Conservation (phyloP, 441 rosid genomes). For the Hura crepitans region DNA sequence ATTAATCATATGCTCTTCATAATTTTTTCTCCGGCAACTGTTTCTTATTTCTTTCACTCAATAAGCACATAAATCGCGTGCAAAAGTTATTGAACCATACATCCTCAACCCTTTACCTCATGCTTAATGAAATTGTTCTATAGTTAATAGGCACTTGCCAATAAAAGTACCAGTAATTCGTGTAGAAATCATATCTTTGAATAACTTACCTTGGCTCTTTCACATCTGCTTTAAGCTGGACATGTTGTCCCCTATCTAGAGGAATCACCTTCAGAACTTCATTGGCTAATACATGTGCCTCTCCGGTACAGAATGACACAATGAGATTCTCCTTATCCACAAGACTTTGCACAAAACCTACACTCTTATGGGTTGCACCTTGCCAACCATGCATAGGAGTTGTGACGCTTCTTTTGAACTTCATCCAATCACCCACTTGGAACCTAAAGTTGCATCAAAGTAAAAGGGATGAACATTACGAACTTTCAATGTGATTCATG, state of each 20-base stretch:
- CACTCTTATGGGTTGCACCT: slow-evolving; percentile 89
- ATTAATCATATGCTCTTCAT: not conserved
- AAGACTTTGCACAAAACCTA: slow-evolving; percentile 94
- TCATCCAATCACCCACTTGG: slow-evolving; percentile 98
- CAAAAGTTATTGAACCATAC: not conserved
- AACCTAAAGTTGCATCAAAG: slow-evolving; percentile 44
- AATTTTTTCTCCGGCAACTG: not conserved
- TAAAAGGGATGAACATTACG: slow-evolving; percentile 3
- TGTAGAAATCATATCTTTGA: slow-evolving; percentile 17
- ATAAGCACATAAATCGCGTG: not conserved
- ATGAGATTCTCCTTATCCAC: slow-evolving; percentile 67
- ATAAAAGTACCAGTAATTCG: slow-evolving; percentile 1
- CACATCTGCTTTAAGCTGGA: slow-evolving; percentile 70
- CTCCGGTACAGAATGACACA: slow-evolving; percentile 94
- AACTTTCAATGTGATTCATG: slow-evolving; percentile 2
- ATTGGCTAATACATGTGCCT: slow-evolving; percentile 70
- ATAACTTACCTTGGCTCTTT: slow-evolving; percentile 85
- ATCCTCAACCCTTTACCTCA: not conserved
- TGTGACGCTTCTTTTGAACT: slow-evolving; percentile 74
- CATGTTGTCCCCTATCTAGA: slow-evolving; percentile 95
- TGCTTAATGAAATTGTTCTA: not conserved
- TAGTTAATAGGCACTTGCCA: slow-evolving; percentile 4
- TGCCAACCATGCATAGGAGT: slow-evolving; percentile 90
- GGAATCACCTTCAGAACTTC: slow-evolving; percentile 94
- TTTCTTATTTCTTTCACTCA: too few species aligned